Evolutionary conservation across 192 early-diverging fungal species (phyloP).

Genomic region (Funneliformis mosseae): DNA sequence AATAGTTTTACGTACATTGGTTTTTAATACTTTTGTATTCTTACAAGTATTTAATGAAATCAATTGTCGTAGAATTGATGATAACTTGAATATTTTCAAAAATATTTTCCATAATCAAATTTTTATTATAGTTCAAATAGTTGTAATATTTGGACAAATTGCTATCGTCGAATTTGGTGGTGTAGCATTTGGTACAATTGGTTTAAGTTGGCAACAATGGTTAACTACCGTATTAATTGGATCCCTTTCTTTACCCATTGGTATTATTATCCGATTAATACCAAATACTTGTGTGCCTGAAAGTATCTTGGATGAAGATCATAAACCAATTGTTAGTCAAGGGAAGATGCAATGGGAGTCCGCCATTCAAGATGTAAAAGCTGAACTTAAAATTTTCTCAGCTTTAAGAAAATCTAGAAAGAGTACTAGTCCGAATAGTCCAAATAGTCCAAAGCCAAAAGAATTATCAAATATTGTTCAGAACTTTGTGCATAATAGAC

Average conservation of each 20-base stretch:
- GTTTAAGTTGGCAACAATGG: constrained; percentile 75
- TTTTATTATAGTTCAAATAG: constrained; percentile 76
- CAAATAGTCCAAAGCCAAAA: no score
- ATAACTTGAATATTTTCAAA: constrained; percentile 85
- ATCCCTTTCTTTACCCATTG: constrained; percentile 78
- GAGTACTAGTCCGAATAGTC: not conserved
- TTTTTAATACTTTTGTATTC: constrained; percentile 95
- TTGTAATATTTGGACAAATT: constrained; percentile 75
- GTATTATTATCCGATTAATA: constrained; percentile 74
- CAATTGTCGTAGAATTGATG: constrained; percentile 85
- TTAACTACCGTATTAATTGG: constrained; percentile 78
- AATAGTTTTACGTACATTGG: constrained; percentile 70
- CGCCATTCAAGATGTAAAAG: constrained; percentile 7
- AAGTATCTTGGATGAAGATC: constrained; percentile 38
- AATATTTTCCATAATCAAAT: constrained; percentile 79
- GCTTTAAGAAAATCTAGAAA: not conserved
- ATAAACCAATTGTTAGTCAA: constrained; percentile 35
- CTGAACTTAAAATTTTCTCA: not conserved
- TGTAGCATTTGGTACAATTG: constrained; percentile 81
- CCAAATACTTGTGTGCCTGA: constrained; percentile 64
- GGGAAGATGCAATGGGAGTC: constrained; percentile 39
- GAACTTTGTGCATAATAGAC: no score
- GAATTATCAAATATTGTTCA: not conserved
- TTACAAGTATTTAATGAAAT: constrained; percentile 95
- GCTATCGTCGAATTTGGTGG: constrained; percentile 89